Percentiles rank a stretch among this genome's conserved stretches.
phyloP scores from a whole-genome alignment of 2,329 filamentous ascomycete genomes.

The Tolypocladium paradoxum region DNA sequence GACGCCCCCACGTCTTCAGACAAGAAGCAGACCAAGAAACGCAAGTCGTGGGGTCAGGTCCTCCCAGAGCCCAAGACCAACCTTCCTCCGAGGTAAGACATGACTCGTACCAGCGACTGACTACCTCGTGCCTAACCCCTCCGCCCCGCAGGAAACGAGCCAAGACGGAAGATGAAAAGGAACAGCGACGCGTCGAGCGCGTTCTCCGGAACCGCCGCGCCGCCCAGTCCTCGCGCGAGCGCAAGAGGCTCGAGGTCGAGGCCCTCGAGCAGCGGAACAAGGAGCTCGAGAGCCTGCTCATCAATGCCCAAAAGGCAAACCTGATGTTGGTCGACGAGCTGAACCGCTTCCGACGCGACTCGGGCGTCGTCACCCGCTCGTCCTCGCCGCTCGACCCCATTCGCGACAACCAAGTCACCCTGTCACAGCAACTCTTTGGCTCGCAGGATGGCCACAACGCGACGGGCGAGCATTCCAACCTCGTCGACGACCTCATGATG shows the following conservation, averaged over 20 bases:
- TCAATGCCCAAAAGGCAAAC: conserved; percentile 46
- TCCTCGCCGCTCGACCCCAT: conserved; percentile 31
- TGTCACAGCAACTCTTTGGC: conserved; percentile 49
- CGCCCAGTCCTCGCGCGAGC: conserved; percentile 90
- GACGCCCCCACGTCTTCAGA: conserved; percentile 23
- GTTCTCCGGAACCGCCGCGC: conserved; percentile 93
- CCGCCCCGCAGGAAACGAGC: conserved; percentile 65
- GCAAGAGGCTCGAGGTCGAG: conserved; percentile 82
- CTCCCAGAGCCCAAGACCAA: conserved; percentile 95
- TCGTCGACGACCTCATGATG: conserved; percentile 33
- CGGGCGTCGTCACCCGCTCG: conserved; percentile 29
- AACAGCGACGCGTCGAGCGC: conserved; percentile 92
- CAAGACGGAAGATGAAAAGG: conserved; percentile 98
- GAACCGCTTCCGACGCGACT: conserved; percentile 33
- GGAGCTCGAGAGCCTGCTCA: conserved; percentile 54
- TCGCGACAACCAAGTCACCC: conserved; percentile 38
- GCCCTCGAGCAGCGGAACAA: conserved; percentile 67
- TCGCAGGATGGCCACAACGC: conserved; percentile 29
- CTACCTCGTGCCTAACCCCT: not conserved
- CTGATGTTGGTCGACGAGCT: conserved; percentile 37
- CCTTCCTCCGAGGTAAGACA: conserved; percentile 69
- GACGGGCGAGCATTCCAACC: conserved; percentile 15
- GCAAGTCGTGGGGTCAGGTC: conserved; percentile 98
- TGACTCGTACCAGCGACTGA: not conserved
- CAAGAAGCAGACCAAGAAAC: conserved; percentile 78